phyloP scores from a whole-genome alignment of 371 early-diverging fungal genomes.

The Mucor lusitanicus region DNA sequence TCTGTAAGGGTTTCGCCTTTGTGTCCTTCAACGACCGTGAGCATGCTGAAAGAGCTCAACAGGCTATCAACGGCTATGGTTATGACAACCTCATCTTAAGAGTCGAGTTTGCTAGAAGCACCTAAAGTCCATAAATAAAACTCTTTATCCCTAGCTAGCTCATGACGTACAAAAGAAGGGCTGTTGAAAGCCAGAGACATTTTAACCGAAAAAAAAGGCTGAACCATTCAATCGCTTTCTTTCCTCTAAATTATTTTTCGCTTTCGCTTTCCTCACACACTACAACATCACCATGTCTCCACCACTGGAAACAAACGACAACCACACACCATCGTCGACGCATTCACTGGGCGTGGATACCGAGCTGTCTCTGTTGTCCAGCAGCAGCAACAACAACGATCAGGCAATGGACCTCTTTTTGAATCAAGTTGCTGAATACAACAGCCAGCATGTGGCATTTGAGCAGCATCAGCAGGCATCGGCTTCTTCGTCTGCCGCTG shows the following conservation, averaged over 20 bases:
- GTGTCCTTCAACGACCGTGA: conserved; percentile 82
- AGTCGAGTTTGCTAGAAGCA: conserved; percentile 74
- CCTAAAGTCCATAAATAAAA: conserved; percentile 18
- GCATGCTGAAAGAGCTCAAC: conserved; percentile 84
- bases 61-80: conserved; percentile 88
- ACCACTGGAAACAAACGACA: conserved; percentile 15
- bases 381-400: conserved; percentile 19
- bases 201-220: background rate
- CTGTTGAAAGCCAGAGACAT: background rate
- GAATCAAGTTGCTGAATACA: conserved; percentile 39
- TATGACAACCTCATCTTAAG: conserved; percentile 93
- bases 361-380: conserved; percentile 6
- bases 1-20: conserved; percentile 96
- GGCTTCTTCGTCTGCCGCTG: background rate
- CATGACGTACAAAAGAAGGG: background rate
- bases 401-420: conserved; percentile 45
- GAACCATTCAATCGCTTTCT: background rate
- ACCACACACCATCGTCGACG: background rate
- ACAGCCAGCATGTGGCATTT: conserved; percentile 28
- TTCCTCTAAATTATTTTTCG: background rate
- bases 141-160: background rate
- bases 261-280: background rate
- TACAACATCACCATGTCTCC: conserved; percentile 2
- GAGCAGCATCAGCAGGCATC: conserved; percentile 16
- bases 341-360: background rate